Evolutionary conservation across 2,329 filamentous ascomycete genomes (phyloP), one percentile per base, ranked within the genome.

Genomic region (Arthrobotrys entomopaga): DNA sequence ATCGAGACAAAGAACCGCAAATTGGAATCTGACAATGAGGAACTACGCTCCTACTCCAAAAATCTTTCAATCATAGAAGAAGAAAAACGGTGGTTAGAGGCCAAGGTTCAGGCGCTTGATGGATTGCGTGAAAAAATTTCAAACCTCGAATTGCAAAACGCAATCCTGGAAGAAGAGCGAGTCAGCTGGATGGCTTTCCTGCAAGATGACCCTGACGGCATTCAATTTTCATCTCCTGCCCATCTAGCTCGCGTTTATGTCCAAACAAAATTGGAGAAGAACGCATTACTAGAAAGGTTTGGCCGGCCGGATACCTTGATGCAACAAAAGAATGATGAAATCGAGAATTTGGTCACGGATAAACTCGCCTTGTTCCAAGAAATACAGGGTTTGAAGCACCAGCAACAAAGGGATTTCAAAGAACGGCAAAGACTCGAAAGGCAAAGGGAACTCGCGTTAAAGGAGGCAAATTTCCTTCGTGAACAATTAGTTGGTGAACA

Each of bases 21-120:
- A 57, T 91, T 97, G 79, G 84, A 88, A 13, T 82, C 86, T 0
- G 94, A 99, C 80, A 83, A 99, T 40, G 92, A 91, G 78, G 90
- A 93, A 77, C 85, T 96, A 42, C 89, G 93, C 13, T 91, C 93
- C 77, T 83, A 90, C 2, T 89, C 93, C 80, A 94, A 91, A 82
- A 92, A 91, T n/a, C 89, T 97, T 0, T 92, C 97, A 79, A 87
- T 99, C 1, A 91, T 98, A 0, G 93, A 99, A 80, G 95, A 99
- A 81, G 93, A 99, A 83, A 98, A 98, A 84, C 86, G 91, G 75
- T 87, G 88, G 0, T 83, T 99, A 20, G 90, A 95, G 81, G 88
- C 89, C 34, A 92, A 89, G 79, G 81, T 99, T 0, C 88, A 92
- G 73, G 84, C 90, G 42, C 90, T 94, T 81, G 88, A 91, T 67